Conservation (phyloP, 1,284 basidiomycete species). For the Ceratobasidium papillatum region DNA sequence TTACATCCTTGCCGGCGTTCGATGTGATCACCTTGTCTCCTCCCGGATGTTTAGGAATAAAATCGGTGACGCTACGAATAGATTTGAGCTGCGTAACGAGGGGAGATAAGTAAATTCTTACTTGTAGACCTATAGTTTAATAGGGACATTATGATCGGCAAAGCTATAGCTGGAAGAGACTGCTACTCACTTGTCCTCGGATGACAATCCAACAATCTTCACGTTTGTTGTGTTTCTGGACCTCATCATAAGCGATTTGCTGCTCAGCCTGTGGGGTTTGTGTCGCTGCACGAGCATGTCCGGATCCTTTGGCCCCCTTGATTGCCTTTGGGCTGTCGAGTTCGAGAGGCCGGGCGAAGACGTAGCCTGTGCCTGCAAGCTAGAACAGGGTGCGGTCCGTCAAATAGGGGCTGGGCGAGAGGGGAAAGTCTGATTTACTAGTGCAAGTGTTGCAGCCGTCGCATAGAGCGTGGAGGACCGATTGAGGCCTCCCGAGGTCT, state of each 20-base stretch:
- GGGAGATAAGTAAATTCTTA: background rate
- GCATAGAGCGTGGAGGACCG: slow-evolving; percentile 20
- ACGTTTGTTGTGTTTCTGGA: slow-evolving; percentile 43
- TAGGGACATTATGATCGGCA: background rate
- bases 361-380: slow-evolving; percentile 14
- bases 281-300: slow-evolving; percentile 15
- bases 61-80: slow-evolving; percentile 58
- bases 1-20: slow-evolving; percentile 83
- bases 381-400: background rate
- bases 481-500: background rate
- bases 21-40: slow-evolving; percentile 79
- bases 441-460: slow-evolving; percentile 11
- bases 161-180: no score
- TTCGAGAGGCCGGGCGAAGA: slow-evolving; percentile 24
- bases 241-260: slow-evolving; percentile 44
- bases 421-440: background rate
- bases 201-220: slow-evolving; percentile 44
- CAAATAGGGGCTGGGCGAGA: background rate
- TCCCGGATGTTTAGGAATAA: slow-evolving; percentile 73
- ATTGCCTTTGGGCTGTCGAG: background rate
- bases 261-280: slow-evolving; percentile 17
- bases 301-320: slow-evolving; percentile 9
- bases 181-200: slow-evolving; percentile 40
- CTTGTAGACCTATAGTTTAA: slow-evolving; percentile 42
- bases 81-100: background rate